Evolutionary conservation across 768 basidiomycete genomes (phyloP), one percentile per base, ranked within the genome.

Genomic region (Ephemerocybe angulata): DNA sequence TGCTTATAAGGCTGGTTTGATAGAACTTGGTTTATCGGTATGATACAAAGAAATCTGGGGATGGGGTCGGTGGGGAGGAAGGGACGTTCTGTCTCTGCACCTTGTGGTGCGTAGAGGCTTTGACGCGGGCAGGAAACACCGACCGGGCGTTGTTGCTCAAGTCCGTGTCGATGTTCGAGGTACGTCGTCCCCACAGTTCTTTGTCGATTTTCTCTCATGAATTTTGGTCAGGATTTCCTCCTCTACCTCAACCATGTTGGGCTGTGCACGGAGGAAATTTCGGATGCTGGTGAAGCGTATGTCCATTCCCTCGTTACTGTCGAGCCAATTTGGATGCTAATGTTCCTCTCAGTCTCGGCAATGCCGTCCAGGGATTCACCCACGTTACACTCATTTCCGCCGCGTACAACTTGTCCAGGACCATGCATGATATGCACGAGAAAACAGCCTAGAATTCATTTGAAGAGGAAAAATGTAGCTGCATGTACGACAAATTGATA

Each of bases 41-140:
- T 68, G 93, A 98, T 65, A 86, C 89, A 12, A 72, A 68, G 24
- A 89, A 89, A 67, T 85, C 90, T 0, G 87, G 90, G 54, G 96
- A 98, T 62, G 96, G 96, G 6, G 93, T 98, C 12, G 95, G 96
- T 1, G 94, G 95, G 1, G 92, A 96, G 59, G 95, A 97, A 70
- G 95, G 95, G 1, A 94, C 90, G 0, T 97, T 98, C 72, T 92
- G 91, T 57, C 74, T 98, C 44, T 94, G 92, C 63, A 91, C 89
- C 0, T 68, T 92, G 6, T 92, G 88, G 90, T 88, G 87, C 58
- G 75, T 96, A 40, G 94, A 98, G 63, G 93, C 93, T 0, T 71
- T 98, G 58, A 91, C 93, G 0, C 81, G 95, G 10, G 94, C 90
- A 0, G 93, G 93, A 0, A 81, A 88, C 55, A 90, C 80, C 57